Percentiles rank a stretch among this genome's conserved stretches.
These are phyloP conservation scores for Rhodocollybia butyracea DNA, from an alignment of 768 basidiomycete species.

Conservation along the genomic window DNA sequence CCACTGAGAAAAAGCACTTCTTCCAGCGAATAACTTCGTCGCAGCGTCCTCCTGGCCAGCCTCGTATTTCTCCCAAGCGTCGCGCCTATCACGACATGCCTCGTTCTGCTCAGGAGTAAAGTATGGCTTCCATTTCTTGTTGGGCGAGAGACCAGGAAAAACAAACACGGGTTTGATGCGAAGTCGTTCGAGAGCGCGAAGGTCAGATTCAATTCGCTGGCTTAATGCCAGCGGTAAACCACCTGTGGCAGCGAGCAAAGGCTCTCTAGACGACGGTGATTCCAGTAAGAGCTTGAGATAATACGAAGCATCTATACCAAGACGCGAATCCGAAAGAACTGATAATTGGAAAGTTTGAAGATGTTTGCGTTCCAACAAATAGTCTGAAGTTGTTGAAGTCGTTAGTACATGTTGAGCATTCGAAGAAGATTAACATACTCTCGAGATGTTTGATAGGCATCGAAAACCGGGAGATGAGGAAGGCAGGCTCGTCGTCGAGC, in stretches of 20 bases:
- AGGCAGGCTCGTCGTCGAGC: slow-evolving; percentile 6
- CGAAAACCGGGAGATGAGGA: slow-evolving; percentile 8
- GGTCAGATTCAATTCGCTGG: slow-evolving; percentile 85
- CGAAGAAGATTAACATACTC: slow-evolving; percentile 45
- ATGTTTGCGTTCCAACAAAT: slow-evolving; percentile 86
- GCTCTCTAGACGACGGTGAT: slow-evolving; percentile 76
- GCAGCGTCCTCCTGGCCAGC: slow-evolving; percentile 87
- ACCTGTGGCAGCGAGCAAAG: slow-evolving; percentile 91
- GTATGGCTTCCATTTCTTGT: slow-evolving; percentile 66
- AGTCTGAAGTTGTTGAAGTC: slow-evolving; percentile 45
- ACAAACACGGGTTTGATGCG: slow-evolving; percentile 99
- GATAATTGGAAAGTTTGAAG: slow-evolving; percentile 77
- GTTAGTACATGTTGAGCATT: slow-evolving; percentile 15
- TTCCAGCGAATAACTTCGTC: slow-evolving; percentile 76
- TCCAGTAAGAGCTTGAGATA: slow-evolving; percentile 83
- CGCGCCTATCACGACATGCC: slow-evolving; percentile 69
- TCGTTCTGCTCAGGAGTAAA: slow-evolving; percentile 59
- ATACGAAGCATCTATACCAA: slow-evolving; percentile 94
- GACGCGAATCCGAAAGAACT: slow-evolving; percentile 83
- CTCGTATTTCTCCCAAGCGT: slow-evolving; percentile 95
- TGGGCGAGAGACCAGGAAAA: slow-evolving; percentile 84
- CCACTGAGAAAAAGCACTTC: slow-evolving; percentile 72
- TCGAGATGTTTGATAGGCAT: slow-evolving; percentile 87
- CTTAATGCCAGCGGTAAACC: slow-evolving; percentile 89
- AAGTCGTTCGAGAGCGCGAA: slow-evolving; percentile 85